These are phyloP conservation scores for Cystofilobasidium bisporidii DNA, from an alignment of 768 basidiomycete genomes.

Conservation along the genomic window DNA sequence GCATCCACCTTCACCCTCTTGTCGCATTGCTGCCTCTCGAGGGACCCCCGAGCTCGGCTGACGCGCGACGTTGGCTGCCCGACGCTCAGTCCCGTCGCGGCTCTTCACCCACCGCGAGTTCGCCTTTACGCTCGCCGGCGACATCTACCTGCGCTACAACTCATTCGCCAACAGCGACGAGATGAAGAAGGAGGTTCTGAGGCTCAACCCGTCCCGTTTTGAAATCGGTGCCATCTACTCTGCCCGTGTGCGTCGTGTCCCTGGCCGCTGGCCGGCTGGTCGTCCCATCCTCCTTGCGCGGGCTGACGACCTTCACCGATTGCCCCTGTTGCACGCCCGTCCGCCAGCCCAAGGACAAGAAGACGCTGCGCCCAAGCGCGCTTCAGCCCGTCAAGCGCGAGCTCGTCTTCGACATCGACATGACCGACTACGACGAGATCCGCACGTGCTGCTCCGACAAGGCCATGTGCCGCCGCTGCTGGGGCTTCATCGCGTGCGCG, in stretches of 20 bases:
- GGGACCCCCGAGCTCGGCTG: background rate
- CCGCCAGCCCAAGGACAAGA: constrained; percentile 74
- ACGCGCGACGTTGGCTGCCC: background rate
- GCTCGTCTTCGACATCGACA: constrained; percentile 98
- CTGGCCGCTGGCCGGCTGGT: too few relatives aligned
- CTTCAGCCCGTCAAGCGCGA: constrained; percentile 74
- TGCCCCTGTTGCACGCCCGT: too few relatives aligned
- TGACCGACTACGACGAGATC: constrained; percentile 96
- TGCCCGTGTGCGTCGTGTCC: constrained; percentile 61
- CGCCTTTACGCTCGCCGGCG: constrained; percentile 80
- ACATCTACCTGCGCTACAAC: constrained; percentile 89
- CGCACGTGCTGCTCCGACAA: constrained; percentile 90
- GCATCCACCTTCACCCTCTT: constrained; percentile 8
- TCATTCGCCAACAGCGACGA: constrained; percentile 78
- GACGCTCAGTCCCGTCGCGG: constrained; percentile 47
- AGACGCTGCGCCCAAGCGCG: constrained; percentile 58
- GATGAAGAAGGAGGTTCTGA: constrained; percentile 76
- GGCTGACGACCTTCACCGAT: too few relatives aligned
- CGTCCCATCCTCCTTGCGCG: too few relatives aligned
- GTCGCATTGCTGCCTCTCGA: background rate
- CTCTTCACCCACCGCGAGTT: constrained; percentile 92
- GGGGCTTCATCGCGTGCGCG: constrained; percentile 87
- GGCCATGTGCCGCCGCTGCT: constrained; percentile 82
- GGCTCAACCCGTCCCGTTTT: constrained; percentile 81
- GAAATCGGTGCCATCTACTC: constrained; percentile 95